Conservation (phyloP, 192 early-diverging fungal genomes). For the Lunasporangiospora selenospora region DNA sequence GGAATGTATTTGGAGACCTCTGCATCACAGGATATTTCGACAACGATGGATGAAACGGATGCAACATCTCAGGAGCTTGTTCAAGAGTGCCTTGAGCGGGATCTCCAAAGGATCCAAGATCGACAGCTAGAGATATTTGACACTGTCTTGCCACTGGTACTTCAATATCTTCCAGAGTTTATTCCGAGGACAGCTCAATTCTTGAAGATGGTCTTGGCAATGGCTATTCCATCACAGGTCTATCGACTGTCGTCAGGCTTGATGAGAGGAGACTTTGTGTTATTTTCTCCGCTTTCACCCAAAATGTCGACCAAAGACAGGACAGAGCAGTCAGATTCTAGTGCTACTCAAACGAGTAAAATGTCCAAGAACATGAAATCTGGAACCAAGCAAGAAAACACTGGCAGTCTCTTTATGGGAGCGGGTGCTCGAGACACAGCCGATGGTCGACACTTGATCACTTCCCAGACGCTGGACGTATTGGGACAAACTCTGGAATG, state of each 20-base stretch:
- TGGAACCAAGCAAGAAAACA: too few relatives aligned
- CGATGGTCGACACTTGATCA: conserved; percentile 38
- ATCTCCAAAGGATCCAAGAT: conserved; percentile 54
- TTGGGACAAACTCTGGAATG: conserved; percentile 47
- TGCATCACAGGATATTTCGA: conserved; percentile 8
- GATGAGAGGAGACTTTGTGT: conserved; percentile 5
- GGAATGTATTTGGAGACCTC: conserved; percentile 49
- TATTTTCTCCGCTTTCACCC: too few relatives aligned
- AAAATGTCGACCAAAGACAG: too few relatives aligned
- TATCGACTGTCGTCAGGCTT: conserved; percentile 44
- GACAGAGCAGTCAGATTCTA: too few relatives aligned
- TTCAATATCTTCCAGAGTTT: conserved; percentile 43
- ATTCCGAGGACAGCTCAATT: conserved; percentile 43
- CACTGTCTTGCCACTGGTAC: conserved; percentile 33
- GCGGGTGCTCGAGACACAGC: conserved; percentile 18
- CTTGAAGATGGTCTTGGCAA: conserved; percentile 40
- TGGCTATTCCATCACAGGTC: conserved; percentile 60
- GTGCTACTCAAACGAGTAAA: too few relatives aligned
- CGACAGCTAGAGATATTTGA: conserved; percentile 53
- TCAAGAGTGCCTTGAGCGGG: conserved; percentile 48
- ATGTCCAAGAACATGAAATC: too few relatives aligned
- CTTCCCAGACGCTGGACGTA: neutral
- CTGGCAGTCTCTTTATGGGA: too few relatives aligned
- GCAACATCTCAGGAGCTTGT: conserved; percentile 30
- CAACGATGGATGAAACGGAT: conserved; percentile 8